Base-by-base conservation (phyloP, 73 alveolate species). In the Paramecium sonneborni region DNA sequence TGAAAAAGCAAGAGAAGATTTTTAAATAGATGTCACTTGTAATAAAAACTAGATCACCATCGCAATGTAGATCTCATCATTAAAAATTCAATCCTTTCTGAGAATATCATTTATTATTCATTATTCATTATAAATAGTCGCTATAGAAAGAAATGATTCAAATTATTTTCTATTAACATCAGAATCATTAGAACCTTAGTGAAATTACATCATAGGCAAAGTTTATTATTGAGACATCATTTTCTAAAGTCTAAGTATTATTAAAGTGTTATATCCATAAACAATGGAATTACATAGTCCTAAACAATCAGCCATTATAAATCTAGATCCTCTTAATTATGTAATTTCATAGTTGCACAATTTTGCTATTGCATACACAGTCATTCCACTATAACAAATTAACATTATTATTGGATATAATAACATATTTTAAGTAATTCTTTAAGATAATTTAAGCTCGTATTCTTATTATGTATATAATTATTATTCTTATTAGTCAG, bases 11-110 rank as follows among this genome's bases (percentile, higher is more conserved):
- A 34, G 55, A 72, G 57, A 72, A 72, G 62, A 72, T 72, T 15
- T 72, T 72, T 41, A 72, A 72, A 72, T 72, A 72, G 57, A 72
- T 72, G 86, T 72, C 86, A n/a, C 67, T 72, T 7, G 10, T 30
- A 9, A 72, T 72, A 32, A 34, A 37, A 72, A 72, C 86, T 14
- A 14, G 86, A 72, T 72, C 86, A 6, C 58, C 86, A 35, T 72
- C 86, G 5, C 20, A 72, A 72, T 72, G 86, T 21, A 72, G 86
- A 72, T 72, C 86, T 1, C 86, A 72, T 37, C 86, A 72, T 72
- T 34, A 72, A 38, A 72, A 72, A 38, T 72, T 72, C 28, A 38
- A 72, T 72, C 86, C 86, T 34, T 72, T 72, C 24, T 62, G 84
- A 62, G 46, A 30, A 62, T 30, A 62, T 30, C 23, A 62, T 62